These are phyloP conservation scores for Heliamphora pulchella DNA, from an alignment of 179 eudicot species.

Conservation along the genomic window DNA sequence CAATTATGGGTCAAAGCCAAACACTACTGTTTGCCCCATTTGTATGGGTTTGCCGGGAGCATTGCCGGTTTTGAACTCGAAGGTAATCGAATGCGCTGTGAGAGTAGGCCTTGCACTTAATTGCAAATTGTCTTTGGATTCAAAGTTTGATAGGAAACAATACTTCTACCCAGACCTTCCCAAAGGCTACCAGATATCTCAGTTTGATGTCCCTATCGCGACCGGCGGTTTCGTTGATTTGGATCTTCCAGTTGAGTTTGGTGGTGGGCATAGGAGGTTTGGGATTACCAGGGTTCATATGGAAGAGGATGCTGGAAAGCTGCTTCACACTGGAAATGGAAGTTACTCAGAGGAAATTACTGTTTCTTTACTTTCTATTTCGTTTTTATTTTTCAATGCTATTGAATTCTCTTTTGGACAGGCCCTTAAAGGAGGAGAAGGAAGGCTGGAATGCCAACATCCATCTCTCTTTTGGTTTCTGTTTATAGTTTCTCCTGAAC, in stretches of 20 bases:
- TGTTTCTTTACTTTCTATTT: constrained; percentile 1
- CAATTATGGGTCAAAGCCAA: constrained; percentile 73
- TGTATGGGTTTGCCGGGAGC: constrained; percentile 99
- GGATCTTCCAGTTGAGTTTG: constrained; percentile 86
- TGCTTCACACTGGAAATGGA: constrained; percentile 69
- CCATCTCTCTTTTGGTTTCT: not conserved
- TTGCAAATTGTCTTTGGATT: constrained; percentile 57
- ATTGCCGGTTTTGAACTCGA: constrained; percentile 82
- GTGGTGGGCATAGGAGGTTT: constrained; percentile 87
- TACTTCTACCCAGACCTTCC: constrained; percentile 96
- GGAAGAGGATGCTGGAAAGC: constrained; percentile 98
- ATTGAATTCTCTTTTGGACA: no score
- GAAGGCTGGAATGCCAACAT: no score
- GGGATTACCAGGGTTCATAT: constrained; percentile 92
- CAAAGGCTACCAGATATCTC: constrained; percentile 93
- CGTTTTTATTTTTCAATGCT: not conserved
- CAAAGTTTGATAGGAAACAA: constrained; percentile 94
- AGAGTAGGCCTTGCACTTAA: constrained; percentile 88
- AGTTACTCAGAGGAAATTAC: constrained; percentile 65
- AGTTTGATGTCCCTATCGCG: constrained; percentile 92
- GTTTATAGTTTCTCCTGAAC: not conserved
- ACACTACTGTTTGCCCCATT: constrained; percentile 70
- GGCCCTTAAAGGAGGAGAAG: no score
- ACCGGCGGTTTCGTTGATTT: constrained; percentile 67
- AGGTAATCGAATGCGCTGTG: constrained; percentile 73